These are phyloP conservation scores for Lactifluus subvellereus DNA, from an alignment of 768 basidiomycete species.

Conservation along the genomic window DNA sequence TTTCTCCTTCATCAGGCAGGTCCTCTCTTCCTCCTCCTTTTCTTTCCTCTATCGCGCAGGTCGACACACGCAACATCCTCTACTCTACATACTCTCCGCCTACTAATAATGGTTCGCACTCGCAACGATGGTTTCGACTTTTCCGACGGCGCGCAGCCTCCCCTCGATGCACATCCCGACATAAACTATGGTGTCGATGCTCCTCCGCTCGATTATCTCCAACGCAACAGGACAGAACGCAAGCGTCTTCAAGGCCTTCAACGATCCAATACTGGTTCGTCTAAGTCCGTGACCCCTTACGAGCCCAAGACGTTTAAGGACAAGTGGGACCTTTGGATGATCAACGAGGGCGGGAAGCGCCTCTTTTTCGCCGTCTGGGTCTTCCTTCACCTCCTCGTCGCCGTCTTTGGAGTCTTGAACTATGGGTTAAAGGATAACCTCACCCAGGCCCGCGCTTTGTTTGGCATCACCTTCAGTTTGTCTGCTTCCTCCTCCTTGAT, in stretches of 20 bases:
- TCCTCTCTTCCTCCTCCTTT: background rate
- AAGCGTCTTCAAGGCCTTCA: slow-evolving; percentile 81
- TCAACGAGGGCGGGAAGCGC: slow-evolving; percentile 80
- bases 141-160: slow-evolving; percentile 14
- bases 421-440: slow-evolving; percentile 80
- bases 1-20: slow-evolving; percentile 3
- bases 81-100: background rate
- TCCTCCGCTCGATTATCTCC: slow-evolving; percentile 46
- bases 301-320: slow-evolving; percentile 39
- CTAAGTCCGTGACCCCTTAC: slow-evolving; percentile 31
- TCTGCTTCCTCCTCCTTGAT: background rate
- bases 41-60: slow-evolving; percentile 2
- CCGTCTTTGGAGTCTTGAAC: slow-evolving; percentile 68
- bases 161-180: slow-evolving; percentile 21
- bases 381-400: slow-evolving; percentile 73
- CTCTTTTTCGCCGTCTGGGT: slow-evolving; percentile 80
- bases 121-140: slow-evolving; percentile 20
- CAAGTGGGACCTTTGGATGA: slow-evolving; percentile 76
- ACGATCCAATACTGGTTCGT: slow-evolving; percentile 42
- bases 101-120: background rate
- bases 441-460: slow-evolving; percentile 53
- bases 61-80: background rate
- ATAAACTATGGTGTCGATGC: slow-evolving; percentile 11
- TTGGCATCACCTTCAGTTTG: slow-evolving; percentile 76
- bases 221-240: slow-evolving; percentile 84